Evolutionary conservation across 176 grass and related monocot genomes (phyloP).

Genomic region (Cenchrus purpureus): DNA sequence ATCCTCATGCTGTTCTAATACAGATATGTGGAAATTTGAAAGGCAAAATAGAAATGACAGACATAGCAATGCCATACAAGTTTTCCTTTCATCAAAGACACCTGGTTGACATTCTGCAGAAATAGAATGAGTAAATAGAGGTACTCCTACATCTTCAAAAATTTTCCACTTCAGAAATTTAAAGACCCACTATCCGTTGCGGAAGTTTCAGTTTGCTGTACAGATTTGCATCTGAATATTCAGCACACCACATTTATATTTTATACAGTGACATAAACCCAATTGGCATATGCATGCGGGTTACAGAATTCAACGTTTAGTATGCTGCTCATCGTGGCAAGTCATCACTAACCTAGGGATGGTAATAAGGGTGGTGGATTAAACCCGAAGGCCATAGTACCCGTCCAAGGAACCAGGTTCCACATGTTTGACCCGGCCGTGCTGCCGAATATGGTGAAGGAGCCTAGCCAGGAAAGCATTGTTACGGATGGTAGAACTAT

Average conservation of each 20-base stretch:
- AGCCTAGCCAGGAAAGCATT: constrained; percentile 88
- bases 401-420: constrained; percentile 53
- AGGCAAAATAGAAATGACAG: not conserved
- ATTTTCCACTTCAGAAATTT: not conserved
- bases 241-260: not conserved
- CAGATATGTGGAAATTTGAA: not conserved
- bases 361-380: constrained; percentile 38
- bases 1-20: not conserved
- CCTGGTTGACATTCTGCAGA: not conserved
- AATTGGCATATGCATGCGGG: not conserved
- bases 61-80: not conserved
- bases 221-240: not conserved
- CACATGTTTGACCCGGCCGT: constrained; percentile 75
- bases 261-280: not conserved
- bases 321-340: not conserved
- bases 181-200: not conserved
- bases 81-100: not conserved
- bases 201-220: not conserved
- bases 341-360: constrained; percentile 9
- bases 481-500: constrained; percentile 83
- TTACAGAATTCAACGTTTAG: not conserved
- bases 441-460: constrained; percentile 67
- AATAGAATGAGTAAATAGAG: no score
- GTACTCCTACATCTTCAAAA: not conserved
- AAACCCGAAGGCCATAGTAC: constrained; percentile 23